Conservation (phyloP, 2,329 filamentous ascomycete species). For the Rutstroemia sp. region DNA sequence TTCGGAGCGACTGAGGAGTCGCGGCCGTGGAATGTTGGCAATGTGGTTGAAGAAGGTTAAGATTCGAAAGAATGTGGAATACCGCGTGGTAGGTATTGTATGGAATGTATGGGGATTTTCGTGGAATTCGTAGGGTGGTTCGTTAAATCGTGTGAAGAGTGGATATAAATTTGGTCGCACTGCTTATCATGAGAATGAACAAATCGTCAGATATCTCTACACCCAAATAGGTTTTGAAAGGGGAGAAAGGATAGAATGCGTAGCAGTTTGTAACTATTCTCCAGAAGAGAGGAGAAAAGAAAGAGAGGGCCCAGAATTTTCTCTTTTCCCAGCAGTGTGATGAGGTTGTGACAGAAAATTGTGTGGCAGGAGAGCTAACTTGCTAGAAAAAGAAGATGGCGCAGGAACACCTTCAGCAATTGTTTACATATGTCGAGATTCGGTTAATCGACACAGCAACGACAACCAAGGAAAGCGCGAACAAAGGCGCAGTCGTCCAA, state of each 20-base stretch:
- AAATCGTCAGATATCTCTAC: slow-evolving; percentile 7
- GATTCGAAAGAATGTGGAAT: slow-evolving; percentile 16
- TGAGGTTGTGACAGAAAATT: slow-evolving; percentile 3
- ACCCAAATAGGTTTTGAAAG: neutral
- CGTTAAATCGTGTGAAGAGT: neutral
- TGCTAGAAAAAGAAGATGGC: slow-evolving; percentile 7
- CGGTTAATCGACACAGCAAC: neutral
- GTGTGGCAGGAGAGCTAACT: slow-evolving; percentile 4
- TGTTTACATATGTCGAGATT: slow-evolving; percentile 2
- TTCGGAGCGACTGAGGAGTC: slow-evolving; percentile 28
- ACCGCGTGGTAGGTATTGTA: neutral
- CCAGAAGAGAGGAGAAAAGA: neutral
- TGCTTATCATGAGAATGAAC: slow-evolving; percentile 5
- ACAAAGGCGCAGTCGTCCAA: neutral
- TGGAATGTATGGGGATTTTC: neutral
- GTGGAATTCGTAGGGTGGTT: neutral
- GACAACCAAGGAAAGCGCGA: neutral
- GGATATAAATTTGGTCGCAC: slow-evolving; percentile 4
- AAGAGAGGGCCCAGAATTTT: slow-evolving; percentile 3
- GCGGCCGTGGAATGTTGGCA: slow-evolving; percentile 27
- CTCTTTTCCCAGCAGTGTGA: neutral
- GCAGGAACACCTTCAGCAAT: slow-evolving; percentile 1
- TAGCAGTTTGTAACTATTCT: neutral
- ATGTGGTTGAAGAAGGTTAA: slow-evolving; percentile 12
- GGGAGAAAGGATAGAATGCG: neutral